Evolutionary conservation across 768 basidiomycete species (phyloP).

Genomic region (Hypholoma fasciculare): DNA sequence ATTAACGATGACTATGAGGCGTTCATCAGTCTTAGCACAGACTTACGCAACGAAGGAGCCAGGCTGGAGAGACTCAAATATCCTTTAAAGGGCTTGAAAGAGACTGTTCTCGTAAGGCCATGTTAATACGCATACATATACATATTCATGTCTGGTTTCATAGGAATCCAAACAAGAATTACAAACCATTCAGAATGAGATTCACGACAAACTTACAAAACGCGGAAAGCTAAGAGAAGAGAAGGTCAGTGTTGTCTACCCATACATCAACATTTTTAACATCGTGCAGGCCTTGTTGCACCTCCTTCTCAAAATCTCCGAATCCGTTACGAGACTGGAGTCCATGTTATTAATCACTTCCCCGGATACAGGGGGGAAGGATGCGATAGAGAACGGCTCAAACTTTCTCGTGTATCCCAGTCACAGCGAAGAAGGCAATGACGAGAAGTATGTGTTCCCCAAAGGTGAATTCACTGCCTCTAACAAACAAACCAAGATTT

Average conservation of each 20-base stretch:
- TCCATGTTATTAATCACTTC: conserved; percentile 73
- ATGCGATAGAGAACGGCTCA: conserved; percentile 33
- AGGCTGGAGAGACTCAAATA: conserved; percentile 65
- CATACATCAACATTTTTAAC: neutral
- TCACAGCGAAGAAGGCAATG: conserved; percentile 42
- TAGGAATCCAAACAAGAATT: conserved; percentile 68
- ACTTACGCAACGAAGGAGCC: conserved; percentile 81
- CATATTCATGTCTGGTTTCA: neutral
- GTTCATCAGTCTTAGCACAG: conserved; percentile 94
- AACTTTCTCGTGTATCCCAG: conserved; percentile 27
- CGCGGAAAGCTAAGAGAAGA: conserved; percentile 81
- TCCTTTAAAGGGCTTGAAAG: conserved; percentile 65
- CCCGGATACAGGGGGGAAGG: conserved; percentile 42
- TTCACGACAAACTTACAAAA: conserved; percentile 76
- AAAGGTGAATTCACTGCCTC: neutral
- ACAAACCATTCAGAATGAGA: conserved; percentile 64
- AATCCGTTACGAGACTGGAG: conserved; percentile 87
- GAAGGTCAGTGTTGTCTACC: conserved; percentile 51
- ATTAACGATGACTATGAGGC: conserved; percentile 99
- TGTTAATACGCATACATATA: neutral
- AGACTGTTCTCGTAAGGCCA: conserved; percentile 65
- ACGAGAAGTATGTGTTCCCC: conserved; percentile 34
- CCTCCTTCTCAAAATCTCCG: conserved; percentile 88
- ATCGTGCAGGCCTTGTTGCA: conserved; percentile 71
- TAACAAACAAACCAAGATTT: conserved; percentile 35